Evolutionary conservation across 2,329 filamentous ascomycete species (phyloP).

Genomic region (Phoma sp.): DNA sequence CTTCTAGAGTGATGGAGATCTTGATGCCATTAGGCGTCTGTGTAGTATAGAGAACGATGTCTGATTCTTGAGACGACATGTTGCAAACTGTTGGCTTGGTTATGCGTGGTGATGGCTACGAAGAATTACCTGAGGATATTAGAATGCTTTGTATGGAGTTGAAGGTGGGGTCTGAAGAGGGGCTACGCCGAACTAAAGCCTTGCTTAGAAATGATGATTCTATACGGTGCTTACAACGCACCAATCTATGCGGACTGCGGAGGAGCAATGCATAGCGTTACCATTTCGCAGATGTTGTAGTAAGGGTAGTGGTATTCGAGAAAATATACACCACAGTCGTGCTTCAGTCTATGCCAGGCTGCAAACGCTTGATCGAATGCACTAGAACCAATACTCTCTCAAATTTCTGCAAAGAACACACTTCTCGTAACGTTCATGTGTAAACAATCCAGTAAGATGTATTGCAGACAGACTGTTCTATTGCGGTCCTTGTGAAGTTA

Average conservation of each 20-base stretch:
- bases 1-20: conserved; percentile 83
- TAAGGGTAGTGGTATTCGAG: too few species aligned
- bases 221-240: not conserved
- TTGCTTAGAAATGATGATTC: conserved; percentile 34
- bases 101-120: not conserved
- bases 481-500: too few species aligned
- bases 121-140: not conserved
- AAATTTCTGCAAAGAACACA: too few species aligned
- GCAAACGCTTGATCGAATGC: too few species aligned
- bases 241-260: not conserved
- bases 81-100: not conserved
- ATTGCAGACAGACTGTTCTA: too few species aligned
- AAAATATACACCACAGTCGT: too few species aligned
- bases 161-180: conserved; percentile 32
- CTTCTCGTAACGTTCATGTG: too few species aligned
- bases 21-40: conserved; percentile 92
- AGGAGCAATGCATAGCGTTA: too few species aligned
- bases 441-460: too few species aligned
- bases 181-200: conserved; percentile 33
- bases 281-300: too few species aligned
- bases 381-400: too few species aligned
- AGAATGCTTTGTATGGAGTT: conserved; percentile 10
- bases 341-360: too few species aligned
- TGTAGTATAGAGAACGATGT: conserved; percentile 82
- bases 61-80: conserved; percentile 51